Conservation (phyloP, 2,329 filamentous ascomycete genomes). For the Sarocladium strictum region DNA sequence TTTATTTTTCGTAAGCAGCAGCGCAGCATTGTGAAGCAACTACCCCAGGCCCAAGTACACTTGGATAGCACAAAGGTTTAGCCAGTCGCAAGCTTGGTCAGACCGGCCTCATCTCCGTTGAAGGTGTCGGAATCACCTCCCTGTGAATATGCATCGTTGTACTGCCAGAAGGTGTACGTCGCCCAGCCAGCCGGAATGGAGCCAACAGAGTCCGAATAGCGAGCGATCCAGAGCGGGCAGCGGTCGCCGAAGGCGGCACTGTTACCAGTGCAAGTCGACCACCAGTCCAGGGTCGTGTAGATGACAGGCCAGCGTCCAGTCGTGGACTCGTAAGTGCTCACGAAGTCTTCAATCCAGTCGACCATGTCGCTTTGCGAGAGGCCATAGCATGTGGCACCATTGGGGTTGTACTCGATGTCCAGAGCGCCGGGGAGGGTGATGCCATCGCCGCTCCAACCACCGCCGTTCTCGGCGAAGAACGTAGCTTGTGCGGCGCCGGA, state of each 20-base stretch:
- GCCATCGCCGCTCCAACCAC: constrained; percentile 46
- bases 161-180: constrained; percentile 51
- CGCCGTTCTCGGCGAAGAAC: constrained; percentile 46
- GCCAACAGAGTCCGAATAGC: constrained; percentile 32
- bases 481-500: constrained; percentile 42
- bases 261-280: constrained; percentile 44
- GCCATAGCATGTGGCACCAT: constrained; percentile 36
- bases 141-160: constrained; percentile 38
- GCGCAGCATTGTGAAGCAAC: too few relatives aligned
- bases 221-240: constrained; percentile 41
- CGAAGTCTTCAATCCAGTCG: constrained; percentile 46
- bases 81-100: constrained; percentile 7
- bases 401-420: constrained; percentile 41
- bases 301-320: constrained; percentile 45
- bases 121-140: constrained; percentile 49
- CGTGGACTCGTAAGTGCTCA: constrained; percentile 37
- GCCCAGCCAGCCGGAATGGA: constrained; percentile 44
- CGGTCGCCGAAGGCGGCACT: constrained; percentile 37
- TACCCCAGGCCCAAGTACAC: too few relatives aligned
- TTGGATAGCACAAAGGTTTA: too few relatives aligned
- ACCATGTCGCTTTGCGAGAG: constrained; percentile 38
- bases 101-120: constrained; percentile 31
- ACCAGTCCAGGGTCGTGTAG: constrained; percentile 47
- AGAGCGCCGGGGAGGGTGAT: constrained; percentile 51
- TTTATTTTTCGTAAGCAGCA: too few relatives aligned